Evolutionary conservation across 2,329 filamentous ascomycete genomes (phyloP).

Genomic region (Penicillium psychrosexuale): DNA sequence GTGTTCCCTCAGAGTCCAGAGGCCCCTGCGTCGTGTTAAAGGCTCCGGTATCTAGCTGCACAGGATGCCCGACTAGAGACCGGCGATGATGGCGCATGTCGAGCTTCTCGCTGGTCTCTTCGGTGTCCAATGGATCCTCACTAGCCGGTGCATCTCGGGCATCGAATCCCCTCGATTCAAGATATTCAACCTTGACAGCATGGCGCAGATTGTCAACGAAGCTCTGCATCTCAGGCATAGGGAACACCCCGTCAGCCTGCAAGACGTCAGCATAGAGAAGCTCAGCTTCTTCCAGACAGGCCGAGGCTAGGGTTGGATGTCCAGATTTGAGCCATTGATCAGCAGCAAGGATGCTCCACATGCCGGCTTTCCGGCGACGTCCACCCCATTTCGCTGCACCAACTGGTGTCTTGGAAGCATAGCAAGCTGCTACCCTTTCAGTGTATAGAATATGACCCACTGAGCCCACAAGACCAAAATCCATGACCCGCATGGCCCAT

Average conservation of each 20-base stretch:
- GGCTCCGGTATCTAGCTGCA: conserved; percentile 54
- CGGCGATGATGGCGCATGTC: conserved; percentile 53
- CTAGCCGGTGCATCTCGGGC: conserved; percentile 29
- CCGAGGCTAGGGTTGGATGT: conserved; percentile 74
- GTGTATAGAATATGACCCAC: conserved; percentile 79
- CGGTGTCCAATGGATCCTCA: conserved; percentile 30
- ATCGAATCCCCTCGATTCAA: conserved; percentile 43
- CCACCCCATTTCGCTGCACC: conserved; percentile 67
- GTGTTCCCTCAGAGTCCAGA: conserved; percentile 33
- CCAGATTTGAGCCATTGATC: conserved; percentile 77
- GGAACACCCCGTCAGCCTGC: conserved; percentile 40
- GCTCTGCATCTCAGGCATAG: conserved; percentile 53
- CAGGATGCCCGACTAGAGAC: conserved; percentile 52
- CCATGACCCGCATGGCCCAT: conserved; percentile 78
- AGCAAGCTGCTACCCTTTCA: conserved; percentile 82
- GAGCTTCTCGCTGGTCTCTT: conserved; percentile 54
- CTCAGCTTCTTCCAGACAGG: conserved; percentile 69
- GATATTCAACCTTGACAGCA: conserved; percentile 43
- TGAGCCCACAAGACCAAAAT: conserved; percentile 69
- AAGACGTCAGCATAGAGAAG: conserved; percentile 50
- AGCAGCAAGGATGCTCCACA: conserved; percentile 81
- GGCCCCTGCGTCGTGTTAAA: conserved; percentile 37
- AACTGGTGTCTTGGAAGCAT: conserved; percentile 67
- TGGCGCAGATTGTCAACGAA: conserved; percentile 46
- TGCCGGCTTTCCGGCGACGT: conserved; percentile 76